Base-by-base conservation (phyloP, 2,329 filamentous ascomycete genomes). In the Cryphonectria nitschkei region DNA sequence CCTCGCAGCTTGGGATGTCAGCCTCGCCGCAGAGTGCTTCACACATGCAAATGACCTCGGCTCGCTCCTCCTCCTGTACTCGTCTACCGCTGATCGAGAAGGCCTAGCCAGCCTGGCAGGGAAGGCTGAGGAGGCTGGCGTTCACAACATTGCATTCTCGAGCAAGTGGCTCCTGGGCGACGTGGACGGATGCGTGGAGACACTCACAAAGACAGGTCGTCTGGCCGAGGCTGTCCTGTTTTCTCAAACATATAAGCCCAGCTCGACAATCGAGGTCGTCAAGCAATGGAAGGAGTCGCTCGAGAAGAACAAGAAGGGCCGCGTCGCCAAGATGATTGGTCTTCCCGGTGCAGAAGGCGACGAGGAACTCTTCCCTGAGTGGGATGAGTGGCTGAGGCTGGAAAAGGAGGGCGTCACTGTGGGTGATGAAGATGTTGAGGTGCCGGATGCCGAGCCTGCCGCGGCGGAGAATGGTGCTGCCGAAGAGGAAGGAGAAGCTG, bases 201-300 rank as follows among this genome's bases (percentile, higher is more conserved):
- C 97, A 8, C 88, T 99, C 14, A 86, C 89, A 64, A 90, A 91
- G 80, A 98, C 95, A 0, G 91, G 91, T 75, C 88, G 96, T 62
- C 83, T 90, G 50, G 91, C 95, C 0, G 96, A 99, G 82, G 93
- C 96, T 0, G 94, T 94, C 0, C 86, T 99, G 39, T 97, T 98
- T 80, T 90, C 94, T 5, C 95, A 98, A 82, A 99, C 95, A 2
- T 99, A 98, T 82, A 96, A 95, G 84, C 96, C 96, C 0, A 95
- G 92, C 74, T 81, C 90, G 39, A 89, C 93, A 19, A 83, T 86
- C 0, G 87, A 85, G 1, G 85, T 94, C 0, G 94, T 93, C 6
- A 85, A 86, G 72, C 82, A 88, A 73, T 99, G 95, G 96, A 98
- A 97, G 82, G 87, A 90, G 72, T 88, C 84, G 43, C 81, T 99